Evolutionary conservation across 2,329 filamentous ascomycete species (phyloP), one percentile per base, ranked within the genome.

Genomic region (Monosporascus sp.): DNA sequence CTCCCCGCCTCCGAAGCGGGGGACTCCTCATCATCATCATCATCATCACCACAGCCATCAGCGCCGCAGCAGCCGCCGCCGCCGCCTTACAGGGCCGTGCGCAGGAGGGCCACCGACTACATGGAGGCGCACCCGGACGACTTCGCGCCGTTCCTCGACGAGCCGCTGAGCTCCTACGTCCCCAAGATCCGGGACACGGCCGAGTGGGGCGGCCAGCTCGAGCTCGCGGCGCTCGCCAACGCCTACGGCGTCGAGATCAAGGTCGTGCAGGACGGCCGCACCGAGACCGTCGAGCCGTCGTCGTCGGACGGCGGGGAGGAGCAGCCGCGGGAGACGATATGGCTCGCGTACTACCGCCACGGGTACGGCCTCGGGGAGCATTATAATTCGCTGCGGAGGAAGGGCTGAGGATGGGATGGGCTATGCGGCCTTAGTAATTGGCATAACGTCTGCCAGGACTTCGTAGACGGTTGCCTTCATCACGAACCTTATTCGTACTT

Each of bases 361-460:
- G 90, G 89, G 48, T 97, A 95, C 70, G 93, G 93, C 1, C 75
- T 99, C 49, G 94, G 94, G 14, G 94, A 97, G 75, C 94, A 99
- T 73, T 99, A 99, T 73, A 99, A 99, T 69, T 96, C 92, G 50
- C 72, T 99, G 67, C 72, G 82, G 61, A 81, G 76, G 65, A 67
- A 67, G 15, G 44, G 22, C 7, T 58, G 47, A 56, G 27, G 27
- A 44, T 15, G 27, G 49, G 41, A 20, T 22, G 41, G 11, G 27
- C 9, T 31, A 35, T 35, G 9, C 31, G 31, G 9, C 31, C 31
- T 35, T 14, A 14, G 9, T 35, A 11, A 35, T 35, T 35, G 31
- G 31, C 11, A 35, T 35, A 9, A 14, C 31, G 5, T 35, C 9
- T 35, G 31, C 9, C 25, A 27, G 25, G 6, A 27, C 25, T 9